These are phyloP conservation scores for Emmonsiellopsis sp. DNA, from an alignment of 2,329 filamentous ascomycete species.

Conservation along the genomic window DNA sequence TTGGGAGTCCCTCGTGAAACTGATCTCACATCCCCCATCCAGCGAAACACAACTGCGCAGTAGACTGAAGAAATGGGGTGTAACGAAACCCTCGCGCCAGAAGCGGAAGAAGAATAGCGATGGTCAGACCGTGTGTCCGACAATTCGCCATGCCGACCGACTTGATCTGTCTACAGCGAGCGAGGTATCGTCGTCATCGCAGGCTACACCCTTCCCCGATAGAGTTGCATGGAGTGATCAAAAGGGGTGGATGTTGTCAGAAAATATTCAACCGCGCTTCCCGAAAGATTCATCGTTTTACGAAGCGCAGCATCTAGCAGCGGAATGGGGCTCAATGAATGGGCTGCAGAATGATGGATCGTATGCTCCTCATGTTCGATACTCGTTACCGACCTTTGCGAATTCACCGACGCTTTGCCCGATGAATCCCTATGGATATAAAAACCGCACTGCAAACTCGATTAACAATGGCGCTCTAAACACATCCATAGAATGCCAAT, in stretches of 20 bases:
- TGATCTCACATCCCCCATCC: not conserved
- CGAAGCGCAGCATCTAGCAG: not conserved
- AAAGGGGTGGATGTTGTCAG: not conserved
- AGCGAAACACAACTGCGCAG: constrained; percentile 38
- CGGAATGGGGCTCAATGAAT: not conserved
- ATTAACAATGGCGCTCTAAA: not conserved
- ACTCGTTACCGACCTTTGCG: not conserved
- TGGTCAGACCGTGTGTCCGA: not conserved
- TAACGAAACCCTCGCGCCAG: constrained; percentile 37
- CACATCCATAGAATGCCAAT: not conserved
- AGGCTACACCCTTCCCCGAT: not conserved
- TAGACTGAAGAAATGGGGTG: constrained; percentile 37
- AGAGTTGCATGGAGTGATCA: not conserved
- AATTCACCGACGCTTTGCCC: not conserved
- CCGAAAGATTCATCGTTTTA: not conserved
- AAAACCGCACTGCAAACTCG: not conserved
- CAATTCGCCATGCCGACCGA: not conserved
- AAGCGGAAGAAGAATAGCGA: constrained; percentile 23
- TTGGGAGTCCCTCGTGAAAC: not conserved
- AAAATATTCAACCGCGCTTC: not conserved
- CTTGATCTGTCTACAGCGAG: not conserved
- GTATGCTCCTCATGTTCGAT: not conserved
- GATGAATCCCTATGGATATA: not conserved
- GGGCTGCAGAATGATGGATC: not conserved
- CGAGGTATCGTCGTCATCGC: not conserved